A percentile compares a stretch with the other conserved stretches of the same genome.
Evolutionary conservation across 1,139 yeast genomes (phyloP).

Genomic region (Sugiyamaella pinicola): DNA sequence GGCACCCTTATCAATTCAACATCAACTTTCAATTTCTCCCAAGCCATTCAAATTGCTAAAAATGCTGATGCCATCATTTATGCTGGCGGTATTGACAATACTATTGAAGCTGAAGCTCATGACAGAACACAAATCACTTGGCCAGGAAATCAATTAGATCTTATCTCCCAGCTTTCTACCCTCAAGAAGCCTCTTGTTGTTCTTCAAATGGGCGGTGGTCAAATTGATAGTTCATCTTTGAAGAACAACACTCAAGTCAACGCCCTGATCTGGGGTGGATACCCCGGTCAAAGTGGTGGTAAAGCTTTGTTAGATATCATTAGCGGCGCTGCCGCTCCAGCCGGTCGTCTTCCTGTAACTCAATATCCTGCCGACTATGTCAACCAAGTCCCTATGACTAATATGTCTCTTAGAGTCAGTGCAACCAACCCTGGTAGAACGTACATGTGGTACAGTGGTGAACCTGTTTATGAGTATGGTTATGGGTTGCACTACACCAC

Average conservation of each 20-base stretch:
- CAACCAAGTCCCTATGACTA: constrained; percentile 25
- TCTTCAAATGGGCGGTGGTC: constrained; percentile 28
- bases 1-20: constrained; percentile 21
- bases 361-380: constrained; percentile 26
- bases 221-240: constrained; percentile 24
- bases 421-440: constrained; percentile 25
- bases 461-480: constrained; percentile 24
- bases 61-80: constrained; percentile 24
- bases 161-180: constrained; percentile 18
- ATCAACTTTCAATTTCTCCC: constrained; percentile 16
- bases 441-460: constrained; percentile 24
- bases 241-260: constrained; percentile 20
- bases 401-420: constrained; percentile 25
- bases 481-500: constrained; percentile 25
- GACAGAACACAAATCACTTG: constrained; percentile 24
- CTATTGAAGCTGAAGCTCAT: constrained; percentile 24
- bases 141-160: constrained; percentile 26
- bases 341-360: constrained; percentile 23
- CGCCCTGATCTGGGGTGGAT: constrained; percentile 26
- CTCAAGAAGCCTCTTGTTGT: constrained; percentile 23
- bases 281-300: constrained; percentile 27
- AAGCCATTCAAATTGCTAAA: constrained; percentile 21
- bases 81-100: constrained; percentile 26
- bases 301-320: constrained; percentile 24
- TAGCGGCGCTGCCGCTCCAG: constrained; percentile 21